Conservation (phyloP, 164 flowering plant species). For the Brasenia schreberi region DNA sequence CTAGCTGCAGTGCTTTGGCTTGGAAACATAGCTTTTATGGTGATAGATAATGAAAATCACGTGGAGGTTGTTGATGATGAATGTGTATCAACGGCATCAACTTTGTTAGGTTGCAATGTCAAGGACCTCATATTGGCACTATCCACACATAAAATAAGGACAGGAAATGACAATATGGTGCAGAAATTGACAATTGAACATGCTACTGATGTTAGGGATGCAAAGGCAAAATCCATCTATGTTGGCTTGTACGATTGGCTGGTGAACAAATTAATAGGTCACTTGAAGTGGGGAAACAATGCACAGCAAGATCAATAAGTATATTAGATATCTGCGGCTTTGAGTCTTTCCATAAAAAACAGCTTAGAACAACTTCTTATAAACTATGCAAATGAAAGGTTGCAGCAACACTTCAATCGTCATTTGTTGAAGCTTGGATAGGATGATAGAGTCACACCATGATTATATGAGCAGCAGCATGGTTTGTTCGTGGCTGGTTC, state of each 20-base stretch:
- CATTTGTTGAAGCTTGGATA: slow-evolving; percentile 80
- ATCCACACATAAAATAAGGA: too few relatives aligned
- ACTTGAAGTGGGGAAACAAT: slow-evolving; percentile 39
- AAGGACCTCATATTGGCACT: too few relatives aligned
- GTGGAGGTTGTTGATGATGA: too few relatives aligned
- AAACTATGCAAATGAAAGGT: slow-evolving; percentile 16
- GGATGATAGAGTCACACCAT: slow-evolving; percentile 33
- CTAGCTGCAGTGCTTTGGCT: slow-evolving; percentile 45
- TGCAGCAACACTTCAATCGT: slow-evolving; percentile 82
- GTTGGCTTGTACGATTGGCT: slow-evolving; percentile 88
- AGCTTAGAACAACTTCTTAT: slow-evolving; percentile 92
- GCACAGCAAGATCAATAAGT: slow-evolving; percentile 60
- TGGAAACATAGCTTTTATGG: too few relatives aligned
- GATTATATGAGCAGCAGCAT: slow-evolving; percentile 34
- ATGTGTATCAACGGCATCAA: slow-evolving; percentile 49
- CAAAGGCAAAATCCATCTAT: slow-evolving; percentile 19
- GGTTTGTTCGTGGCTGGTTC: slow-evolving; percentile 30
- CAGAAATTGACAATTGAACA: slow-evolving; percentile 56
- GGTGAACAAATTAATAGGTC: slow-evolving; percentile 63
- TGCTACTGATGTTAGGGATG: slow-evolving; percentile 76
- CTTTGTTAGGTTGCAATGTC: slow-evolving; percentile 54
- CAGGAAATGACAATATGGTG: slow-evolving; percentile 31
- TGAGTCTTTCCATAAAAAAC: slow-evolving; percentile 87
- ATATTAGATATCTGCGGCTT: slow-evolving; percentile 89
- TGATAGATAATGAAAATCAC: too few relatives aligned